Percentiles rank a stretch among this genome's conserved stretches.
Evolutionary conservation across 768 basidiomycete species (phyloP).

Genomic region (Crepidotus variabilis): DNA sequence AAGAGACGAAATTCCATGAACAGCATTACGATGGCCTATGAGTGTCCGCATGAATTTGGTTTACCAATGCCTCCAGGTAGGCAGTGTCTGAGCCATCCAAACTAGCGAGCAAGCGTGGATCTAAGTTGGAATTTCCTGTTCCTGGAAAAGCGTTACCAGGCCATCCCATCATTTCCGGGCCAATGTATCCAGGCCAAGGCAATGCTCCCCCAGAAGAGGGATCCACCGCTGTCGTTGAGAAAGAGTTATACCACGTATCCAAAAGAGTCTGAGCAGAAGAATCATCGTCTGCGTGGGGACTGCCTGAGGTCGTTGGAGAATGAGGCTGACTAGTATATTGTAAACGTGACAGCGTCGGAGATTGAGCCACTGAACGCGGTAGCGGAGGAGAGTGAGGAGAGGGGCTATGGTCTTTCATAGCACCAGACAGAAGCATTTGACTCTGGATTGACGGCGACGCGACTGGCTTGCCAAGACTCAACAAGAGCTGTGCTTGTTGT

Average conservation of each 20-base stretch:
- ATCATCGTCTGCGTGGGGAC: slow-evolving; percentile 72
- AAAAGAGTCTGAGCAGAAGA: slow-evolving; percentile 72
- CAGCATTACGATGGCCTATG: slow-evolving; percentile 5
- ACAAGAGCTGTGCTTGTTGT: slow-evolving; percentile 48
- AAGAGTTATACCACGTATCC: slow-evolving; percentile 84
- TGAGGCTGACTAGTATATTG: slow-evolving; percentile 46
- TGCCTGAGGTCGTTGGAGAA: slow-evolving; percentile 65
- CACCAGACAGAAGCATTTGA: slow-evolving; percentile 27
- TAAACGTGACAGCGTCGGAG: slow-evolving; percentile 58
- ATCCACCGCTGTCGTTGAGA: slow-evolving; percentile 62
- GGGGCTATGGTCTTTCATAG: slow-evolving; percentile 11
- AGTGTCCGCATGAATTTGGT: slow-evolving; percentile 38
- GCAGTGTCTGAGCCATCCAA: slow-evolving; percentile 69
- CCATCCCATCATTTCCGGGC: slow-evolving; percentile 59
- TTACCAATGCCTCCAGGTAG: slow-evolving; percentile 82
- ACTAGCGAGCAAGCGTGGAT: slow-evolving; percentile 42
- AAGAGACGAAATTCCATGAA: not conserved
- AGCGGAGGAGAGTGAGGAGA: slow-evolving; percentile 27
- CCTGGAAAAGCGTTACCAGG: slow-evolving; percentile 38
- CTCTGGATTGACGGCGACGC: slow-evolving; percentile 28
- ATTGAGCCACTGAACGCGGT: slow-evolving; percentile 28
- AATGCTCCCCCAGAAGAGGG: slow-evolving; percentile 36
- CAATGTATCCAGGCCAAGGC: slow-evolving; percentile 59
- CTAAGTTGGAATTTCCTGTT: slow-evolving; percentile 28
- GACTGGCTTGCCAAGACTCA: slow-evolving; percentile 41